phyloP scores from a whole-genome alignment of 352 stramenopile species.

The Pythium volutum region DNA sequence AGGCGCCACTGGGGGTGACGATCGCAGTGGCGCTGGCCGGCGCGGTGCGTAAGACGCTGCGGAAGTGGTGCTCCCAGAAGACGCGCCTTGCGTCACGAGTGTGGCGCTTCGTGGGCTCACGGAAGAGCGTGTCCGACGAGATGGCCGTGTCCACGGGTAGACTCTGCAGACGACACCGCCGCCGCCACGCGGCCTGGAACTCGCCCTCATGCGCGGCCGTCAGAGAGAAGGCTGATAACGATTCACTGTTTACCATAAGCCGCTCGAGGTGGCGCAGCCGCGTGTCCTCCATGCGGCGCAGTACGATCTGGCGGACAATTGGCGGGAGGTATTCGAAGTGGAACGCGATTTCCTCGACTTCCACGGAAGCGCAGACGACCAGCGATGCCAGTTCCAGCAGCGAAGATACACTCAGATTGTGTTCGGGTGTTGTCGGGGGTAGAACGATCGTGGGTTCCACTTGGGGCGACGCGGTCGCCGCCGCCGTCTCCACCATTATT shows the following conservation, averaged over 20 bases:
- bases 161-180: constrained; percentile 2
- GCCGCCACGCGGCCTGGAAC: constrained; percentile 22
- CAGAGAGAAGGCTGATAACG: neutral
- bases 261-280: constrained; percentile 23
- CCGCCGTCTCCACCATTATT: neutral
- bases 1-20: neutral
- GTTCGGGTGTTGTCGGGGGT: neutral
- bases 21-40: neutral
- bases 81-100: constrained; percentile 7
- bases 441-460: neutral
- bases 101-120: neutral
- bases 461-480: neutral
- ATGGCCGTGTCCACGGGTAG: constrained; percentile 3
- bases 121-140: constrained; percentile 25
- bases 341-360: constrained; percentile 14
- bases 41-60: constrained; percentile 6
- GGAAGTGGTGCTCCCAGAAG: constrained; percentile 27
- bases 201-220: constrained; percentile 5
- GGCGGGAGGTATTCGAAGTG: constrained; percentile 20
- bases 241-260: neutral
- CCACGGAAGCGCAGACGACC: neutral
- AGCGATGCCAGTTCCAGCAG: constrained; percentile 16
- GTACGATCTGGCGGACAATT: neutral
- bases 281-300: constrained; percentile 8
- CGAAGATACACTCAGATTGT: neutral